phyloP scores from a whole-genome alignment of 352 stramenopile species.

The Phytophthora foliorum region DNA sequence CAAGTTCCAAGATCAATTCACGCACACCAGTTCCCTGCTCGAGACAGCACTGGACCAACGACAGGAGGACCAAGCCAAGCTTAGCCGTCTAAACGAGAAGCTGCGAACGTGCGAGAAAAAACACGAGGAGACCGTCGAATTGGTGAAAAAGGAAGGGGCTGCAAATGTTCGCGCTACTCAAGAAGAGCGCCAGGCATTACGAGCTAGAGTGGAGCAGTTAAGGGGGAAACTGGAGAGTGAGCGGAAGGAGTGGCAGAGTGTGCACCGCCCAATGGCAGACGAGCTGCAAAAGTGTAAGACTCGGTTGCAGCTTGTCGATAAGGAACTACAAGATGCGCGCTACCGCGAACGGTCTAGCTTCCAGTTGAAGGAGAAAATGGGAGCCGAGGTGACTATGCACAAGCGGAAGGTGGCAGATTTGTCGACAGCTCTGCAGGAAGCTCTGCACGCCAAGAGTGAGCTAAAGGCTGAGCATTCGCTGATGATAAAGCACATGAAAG shows the following conservation, averaged over 20 bases:
- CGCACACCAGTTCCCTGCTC: slow-evolving; percentile 76
- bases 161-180: slow-evolving; percentile 64
- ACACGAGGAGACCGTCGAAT: slow-evolving; percentile 64
- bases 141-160: slow-evolving; percentile 66
- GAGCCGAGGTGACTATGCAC: slow-evolving; percentile 50
- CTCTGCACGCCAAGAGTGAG: slow-evolving; percentile 53
- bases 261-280: slow-evolving; percentile 61
- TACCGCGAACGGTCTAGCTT: slow-evolving; percentile 73
- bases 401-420: slow-evolving; percentile 73
- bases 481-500: slow-evolving; percentile 64
- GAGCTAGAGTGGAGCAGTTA: slow-evolving; percentile 69
- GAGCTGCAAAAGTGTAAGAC: slow-evolving; percentile 64
- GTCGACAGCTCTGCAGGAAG: slow-evolving; percentile 59
- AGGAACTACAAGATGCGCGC: slow-evolving; percentile 70
- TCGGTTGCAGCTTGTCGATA: slow-evolving; percentile 66
- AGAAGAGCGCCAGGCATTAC: slow-evolving; percentile 80
- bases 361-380: slow-evolving; percentile 79
- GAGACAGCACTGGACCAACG: slow-evolving; percentile 82
- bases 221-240: slow-evolving; percentile 73
- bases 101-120: slow-evolving; percentile 71
- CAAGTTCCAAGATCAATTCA: slow-evolving; percentile 62
- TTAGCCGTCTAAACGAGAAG: slow-evolving; percentile 57
- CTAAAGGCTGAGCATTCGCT: slow-evolving; percentile 58
- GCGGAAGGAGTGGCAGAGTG: slow-evolving; percentile 71
- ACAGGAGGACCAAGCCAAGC: slow-evolving; percentile 69